These are phyloP conservation scores for Colletotrichum sublineola DNA, from an alignment of 2,329 filamentous ascomycete genomes.

Conservation along the genomic window DNA sequence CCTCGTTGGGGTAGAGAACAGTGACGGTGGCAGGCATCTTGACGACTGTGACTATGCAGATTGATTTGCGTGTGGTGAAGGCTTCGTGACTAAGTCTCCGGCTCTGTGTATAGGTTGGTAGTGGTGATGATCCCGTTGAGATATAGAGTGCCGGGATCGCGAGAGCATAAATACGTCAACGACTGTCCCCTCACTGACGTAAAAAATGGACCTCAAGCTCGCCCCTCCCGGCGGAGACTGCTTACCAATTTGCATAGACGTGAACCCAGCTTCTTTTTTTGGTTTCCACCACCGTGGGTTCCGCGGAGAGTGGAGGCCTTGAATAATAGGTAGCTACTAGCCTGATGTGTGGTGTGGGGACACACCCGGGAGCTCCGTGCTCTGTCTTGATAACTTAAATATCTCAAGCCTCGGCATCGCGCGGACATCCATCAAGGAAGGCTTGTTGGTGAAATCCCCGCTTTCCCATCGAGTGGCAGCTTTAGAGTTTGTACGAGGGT, in stretches of 20 bases:
- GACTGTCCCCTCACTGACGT: slow-evolving; percentile 34
- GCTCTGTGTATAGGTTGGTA: neutral
- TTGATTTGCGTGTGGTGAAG: neutral
- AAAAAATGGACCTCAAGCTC: neutral
- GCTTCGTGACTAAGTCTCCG: neutral
- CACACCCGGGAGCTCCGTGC: neutral
- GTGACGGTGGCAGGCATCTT: slow-evolving; percentile 37
- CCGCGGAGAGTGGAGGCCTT: slow-evolving; percentile 21
- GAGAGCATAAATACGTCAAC: slow-evolving; percentile 21
- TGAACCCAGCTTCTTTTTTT: slow-evolving; percentile 9
- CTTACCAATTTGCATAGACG: slow-evolving; percentile 26
- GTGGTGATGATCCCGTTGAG: too few species aligned
- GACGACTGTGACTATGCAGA: neutral
- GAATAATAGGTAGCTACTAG: neutral
- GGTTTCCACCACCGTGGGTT: slow-evolving; percentile 23
- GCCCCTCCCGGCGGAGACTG: neutral
- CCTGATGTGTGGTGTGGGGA: slow-evolving; percentile 21
- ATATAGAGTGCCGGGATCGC: neutral
- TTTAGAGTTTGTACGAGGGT: neutral
- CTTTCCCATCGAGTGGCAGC: neutral
- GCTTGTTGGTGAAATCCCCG: neutral
- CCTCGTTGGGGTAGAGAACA: slow-evolving; percentile 45
- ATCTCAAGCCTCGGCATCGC: slow-evolving; percentile 12
- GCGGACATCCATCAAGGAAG: neutral
- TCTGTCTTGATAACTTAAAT: neutral